A percentile compares a stretch with the other conserved stretches of the same genome.
Evolutionary conservation across 176 grass and related monocot genomes (phyloP).

Genomic region (Eleusine coracana): DNA sequence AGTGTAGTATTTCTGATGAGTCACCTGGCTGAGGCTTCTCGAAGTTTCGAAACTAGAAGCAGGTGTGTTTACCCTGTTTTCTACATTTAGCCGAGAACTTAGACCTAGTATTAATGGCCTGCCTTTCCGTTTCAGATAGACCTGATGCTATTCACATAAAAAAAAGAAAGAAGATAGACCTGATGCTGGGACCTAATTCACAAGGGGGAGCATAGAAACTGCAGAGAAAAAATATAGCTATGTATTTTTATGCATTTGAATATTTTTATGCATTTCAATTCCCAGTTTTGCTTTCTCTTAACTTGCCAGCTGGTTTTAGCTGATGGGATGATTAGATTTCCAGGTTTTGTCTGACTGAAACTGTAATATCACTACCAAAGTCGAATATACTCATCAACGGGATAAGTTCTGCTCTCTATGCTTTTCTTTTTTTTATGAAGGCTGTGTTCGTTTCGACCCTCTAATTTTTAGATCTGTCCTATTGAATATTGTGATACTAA

Average conservation of each 20-base stretch:
- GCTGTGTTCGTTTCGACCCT: too few species aligned
- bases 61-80: not conserved
- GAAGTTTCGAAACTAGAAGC: not conserved
- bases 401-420: not conserved
- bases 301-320: not conserved
- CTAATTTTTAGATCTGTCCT: too few species aligned
- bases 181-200: not conserved
- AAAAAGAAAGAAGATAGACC: too few species aligned
- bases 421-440: not conserved
- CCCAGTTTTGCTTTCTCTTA: not conserved
- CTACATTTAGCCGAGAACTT: not conserved
- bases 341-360: not conserved
- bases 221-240: not conserved
- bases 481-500: too few species aligned
- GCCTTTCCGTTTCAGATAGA: conserved; percentile 13
- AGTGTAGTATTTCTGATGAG: not conserved
- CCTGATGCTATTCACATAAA: not conserved
- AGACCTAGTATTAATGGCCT: not conserved
- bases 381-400: not conserved
- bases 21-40: not conserved
- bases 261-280: not conserved
- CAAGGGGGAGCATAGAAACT: not conserved
- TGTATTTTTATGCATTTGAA: not conserved
- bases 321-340: not conserved
- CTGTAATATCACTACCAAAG: not conserved